phyloP scores from a whole-genome alignment of 768 basidiomycete genomes.

The Collybia sp. region DNA sequence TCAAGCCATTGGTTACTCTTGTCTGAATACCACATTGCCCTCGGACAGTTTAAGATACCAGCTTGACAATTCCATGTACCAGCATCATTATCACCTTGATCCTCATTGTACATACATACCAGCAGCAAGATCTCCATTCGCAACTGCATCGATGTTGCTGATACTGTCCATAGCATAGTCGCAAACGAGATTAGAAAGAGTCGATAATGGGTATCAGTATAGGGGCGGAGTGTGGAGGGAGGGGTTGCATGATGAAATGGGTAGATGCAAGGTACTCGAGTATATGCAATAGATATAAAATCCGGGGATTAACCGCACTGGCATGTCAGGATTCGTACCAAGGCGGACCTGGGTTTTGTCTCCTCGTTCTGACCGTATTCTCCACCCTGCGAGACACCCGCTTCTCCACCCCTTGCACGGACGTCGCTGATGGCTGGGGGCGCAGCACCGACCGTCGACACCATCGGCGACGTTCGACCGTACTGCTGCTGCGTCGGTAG shows the following conservation, averaged over 20 bases:
- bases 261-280: slow-evolving; percentile 18
- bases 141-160: too few relatives aligned
- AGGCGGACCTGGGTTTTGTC: slow-evolving; percentile 44
- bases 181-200: slow-evolving; percentile 14
- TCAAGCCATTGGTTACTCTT: too few relatives aligned
- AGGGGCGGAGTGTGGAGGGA: slow-evolving; percentile 21
- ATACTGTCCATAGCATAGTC: slow-evolving; percentile 4
- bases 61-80: too few relatives aligned
- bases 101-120: too few relatives aligned
- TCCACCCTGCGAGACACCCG: slow-evolving; percentile 57
- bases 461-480: slow-evolving; percentile 81
- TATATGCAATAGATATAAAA: slow-evolving; percentile 14
- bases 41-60: too few relatives aligned
- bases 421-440: slow-evolving; percentile 72
- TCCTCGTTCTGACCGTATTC: slow-evolving; percentile 44
- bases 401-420: slow-evolving; percentile 65
- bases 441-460: slow-evolving; percentile 60
- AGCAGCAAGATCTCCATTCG: too few relatives aligned
- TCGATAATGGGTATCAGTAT: slow-evolving; percentile 28
- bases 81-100: too few relatives aligned
- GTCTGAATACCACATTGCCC: too few relatives aligned
- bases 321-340: slow-evolving; percentile 73
- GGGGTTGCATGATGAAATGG: slow-evolving; percentile 18
- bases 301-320: slow-evolving; percentile 53
- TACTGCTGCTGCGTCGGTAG: slow-evolving; percentile 58